These are phyloP conservation scores for Podospora didyma DNA, from an alignment of 495 filamentous ascomycete species.

Conservation along the genomic window DNA sequence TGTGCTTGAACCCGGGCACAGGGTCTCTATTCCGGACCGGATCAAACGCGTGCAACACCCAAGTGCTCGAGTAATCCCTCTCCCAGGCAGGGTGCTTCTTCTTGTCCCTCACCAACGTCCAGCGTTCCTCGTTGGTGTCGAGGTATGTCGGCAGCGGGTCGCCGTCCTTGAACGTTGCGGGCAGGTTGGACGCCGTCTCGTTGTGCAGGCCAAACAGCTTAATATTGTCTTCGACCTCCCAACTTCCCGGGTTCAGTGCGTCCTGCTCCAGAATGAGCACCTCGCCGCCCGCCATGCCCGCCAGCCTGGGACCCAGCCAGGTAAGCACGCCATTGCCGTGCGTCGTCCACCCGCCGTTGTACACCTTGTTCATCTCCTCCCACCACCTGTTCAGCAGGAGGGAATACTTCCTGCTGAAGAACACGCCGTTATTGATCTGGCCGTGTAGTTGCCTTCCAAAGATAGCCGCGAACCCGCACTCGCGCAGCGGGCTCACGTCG, in stretches of 20 bases:
- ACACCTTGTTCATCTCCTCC: constrained; percentile 13
- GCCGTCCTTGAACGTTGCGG: neutral
- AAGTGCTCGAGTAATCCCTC: constrained; percentile 11
- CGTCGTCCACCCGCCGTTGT: constrained; percentile 17
- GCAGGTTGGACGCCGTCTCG: constrained; percentile 19
- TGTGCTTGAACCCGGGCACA: constrained; percentile 13
- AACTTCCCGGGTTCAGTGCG: constrained; percentile 16
- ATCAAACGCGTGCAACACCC: constrained; percentile 18
- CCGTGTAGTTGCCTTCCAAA: constrained; percentile 8
- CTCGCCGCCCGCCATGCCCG: constrained; percentile 9
- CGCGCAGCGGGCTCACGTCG: constrained; percentile 7
- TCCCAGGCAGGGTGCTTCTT: constrained; percentile 14
- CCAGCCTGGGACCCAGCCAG: constrained; percentile 5
- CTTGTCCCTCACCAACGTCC: neutral
- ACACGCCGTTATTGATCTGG: constrained; percentile 19
- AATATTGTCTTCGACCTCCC: constrained; percentile 8
- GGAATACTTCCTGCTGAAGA: constrained; percentile 4
- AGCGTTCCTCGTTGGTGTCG: constrained; percentile 1
- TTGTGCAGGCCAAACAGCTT: constrained; percentile 34
- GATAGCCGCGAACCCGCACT: constrained; percentile 13
- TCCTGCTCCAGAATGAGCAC: constrained; percentile 21
- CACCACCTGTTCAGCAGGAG: constrained; percentile 5
- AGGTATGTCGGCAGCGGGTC: constrained; percentile 2
- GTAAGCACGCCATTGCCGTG: constrained; percentile 18
- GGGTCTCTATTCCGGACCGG: constrained; percentile 5